Conservation (phyloP, 139 green algal genomes). For the Picochlorum sp. region DNA sequence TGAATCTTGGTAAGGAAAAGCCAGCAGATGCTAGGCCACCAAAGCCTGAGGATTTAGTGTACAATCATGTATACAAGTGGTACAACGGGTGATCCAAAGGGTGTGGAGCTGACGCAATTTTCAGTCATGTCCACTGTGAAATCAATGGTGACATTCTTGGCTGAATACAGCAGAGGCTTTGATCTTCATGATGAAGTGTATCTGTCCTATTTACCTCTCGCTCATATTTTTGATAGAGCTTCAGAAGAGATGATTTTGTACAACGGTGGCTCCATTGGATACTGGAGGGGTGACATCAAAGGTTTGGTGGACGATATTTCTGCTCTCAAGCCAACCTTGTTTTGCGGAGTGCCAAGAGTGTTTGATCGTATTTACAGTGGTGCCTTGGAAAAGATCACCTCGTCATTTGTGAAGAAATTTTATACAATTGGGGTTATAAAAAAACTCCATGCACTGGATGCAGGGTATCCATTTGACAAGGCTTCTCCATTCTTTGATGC, state of each 20-base stretch:
- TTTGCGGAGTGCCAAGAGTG: conserved; percentile 88
- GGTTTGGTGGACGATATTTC: conserved; percentile 53
- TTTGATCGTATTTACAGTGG: conserved; percentile 92
- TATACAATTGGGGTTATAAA: conserved; percentile 73
- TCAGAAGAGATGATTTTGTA: conserved; percentile 71
- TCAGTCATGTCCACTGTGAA: conserved; percentile 50
- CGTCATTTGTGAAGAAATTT: conserved; percentile 45
- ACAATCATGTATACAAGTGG: conserved; percentile 95
- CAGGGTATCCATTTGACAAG: conserved; percentile 37
- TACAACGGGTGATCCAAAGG: conserved; percentile 78
- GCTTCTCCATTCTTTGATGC: conserved; percentile 66
- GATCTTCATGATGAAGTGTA: conserved; percentile 35
- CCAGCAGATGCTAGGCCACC: conserved; percentile 32
- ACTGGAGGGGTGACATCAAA: conserved; percentile 70
- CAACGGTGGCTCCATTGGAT: conserved; percentile 68
- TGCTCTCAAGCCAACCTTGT: conserved; percentile 75
- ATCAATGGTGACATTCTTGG: conserved; percentile 40
- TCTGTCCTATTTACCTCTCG: conserved; percentile 75
- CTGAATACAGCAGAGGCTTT: neutral
- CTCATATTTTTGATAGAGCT: conserved; percentile 84
- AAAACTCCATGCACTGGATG: conserved; percentile 66
- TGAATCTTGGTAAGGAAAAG: conserved; percentile 40
- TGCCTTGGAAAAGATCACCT: conserved; percentile 45
- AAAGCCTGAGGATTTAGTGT: conserved; percentile 68
- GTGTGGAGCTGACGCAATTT: conserved; percentile 71